A percentile compares a stretch with the other conserved stretches of the same genome.
Evolutionary conservation across 208 protist genomes (phyloP).

Genomic region (Porcisia deanei): DNA sequence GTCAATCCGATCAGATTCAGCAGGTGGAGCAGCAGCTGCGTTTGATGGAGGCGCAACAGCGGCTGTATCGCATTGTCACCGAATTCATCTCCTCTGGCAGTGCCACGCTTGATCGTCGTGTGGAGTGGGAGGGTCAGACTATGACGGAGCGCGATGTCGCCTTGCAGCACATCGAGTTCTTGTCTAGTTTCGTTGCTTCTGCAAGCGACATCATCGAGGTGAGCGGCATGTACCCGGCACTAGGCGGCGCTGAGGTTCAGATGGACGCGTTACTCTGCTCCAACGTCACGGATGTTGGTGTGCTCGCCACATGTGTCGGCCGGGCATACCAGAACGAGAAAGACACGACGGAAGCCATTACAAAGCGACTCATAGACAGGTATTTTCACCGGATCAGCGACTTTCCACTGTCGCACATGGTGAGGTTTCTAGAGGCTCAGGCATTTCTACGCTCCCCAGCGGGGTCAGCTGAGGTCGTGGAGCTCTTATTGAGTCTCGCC

Average conservation of each 20-base stretch:
- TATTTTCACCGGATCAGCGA: slow-evolving; percentile 45
- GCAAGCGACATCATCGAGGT: slow-evolving; percentile 59
- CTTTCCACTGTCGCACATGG: slow-evolving; percentile 74
- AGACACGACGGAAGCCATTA: slow-evolving; percentile 52
- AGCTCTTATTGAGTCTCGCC: slow-evolving; percentile 62
- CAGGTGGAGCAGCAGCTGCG: slow-evolving; percentile 69
- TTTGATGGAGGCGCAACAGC: slow-evolving; percentile 74
- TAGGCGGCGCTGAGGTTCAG: slow-evolving; percentile 87
- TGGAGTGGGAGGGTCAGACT: slow-evolving; percentile 38
- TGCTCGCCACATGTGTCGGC: slow-evolving; percentile 63
- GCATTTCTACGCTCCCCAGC: slow-evolving; percentile 39
- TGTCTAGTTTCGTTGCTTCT: slow-evolving; percentile 60
- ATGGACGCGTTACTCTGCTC: slow-evolving; percentile 66
- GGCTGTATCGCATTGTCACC: slow-evolving; percentile 56
- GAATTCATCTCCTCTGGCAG: slow-evolving; percentile 67
- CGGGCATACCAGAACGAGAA: slow-evolving; percentile 52
- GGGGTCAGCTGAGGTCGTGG: slow-evolving; percentile 51
- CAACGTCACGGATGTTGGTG: slow-evolving; percentile 59
- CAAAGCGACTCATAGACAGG: slow-evolving; percentile 58
- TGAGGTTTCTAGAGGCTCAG: slow-evolving; percentile 66
- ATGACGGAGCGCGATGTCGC: slow-evolving; percentile 74
- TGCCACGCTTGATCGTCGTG: slow-evolving; percentile 40
- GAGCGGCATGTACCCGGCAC: slow-evolving; percentile 75
- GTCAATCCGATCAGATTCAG: slow-evolving; percentile 65
- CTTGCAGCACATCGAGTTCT: slow-evolving; percentile 60